A percentile compares a stretch with the other conserved stretches of the same genome.
These are phyloP conservation scores for Astragalus membranaceus DNA, from an alignment of 306 rosid genomes.

Conservation along the genomic window DNA sequence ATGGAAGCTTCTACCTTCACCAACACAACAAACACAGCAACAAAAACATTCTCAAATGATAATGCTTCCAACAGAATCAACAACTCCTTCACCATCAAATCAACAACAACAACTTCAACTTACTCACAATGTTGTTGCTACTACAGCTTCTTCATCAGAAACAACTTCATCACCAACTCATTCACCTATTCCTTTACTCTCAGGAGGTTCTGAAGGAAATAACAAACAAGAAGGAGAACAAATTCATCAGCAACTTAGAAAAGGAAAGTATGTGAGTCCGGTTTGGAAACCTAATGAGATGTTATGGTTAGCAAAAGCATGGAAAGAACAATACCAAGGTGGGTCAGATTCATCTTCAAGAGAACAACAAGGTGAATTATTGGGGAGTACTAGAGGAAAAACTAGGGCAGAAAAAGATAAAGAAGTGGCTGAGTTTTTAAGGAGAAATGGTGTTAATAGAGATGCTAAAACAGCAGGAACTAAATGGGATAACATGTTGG, in stretches of 20 bases:
- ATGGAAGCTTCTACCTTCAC: constrained; percentile 86
- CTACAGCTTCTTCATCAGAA: constrained; percentile 59
- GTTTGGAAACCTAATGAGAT: constrained; percentile 98
- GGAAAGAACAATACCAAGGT: constrained; percentile 76
- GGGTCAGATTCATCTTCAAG: constrained; percentile 31
- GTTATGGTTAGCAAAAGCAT: constrained; percentile 86
- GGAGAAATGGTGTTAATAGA: constrained; percentile 63
- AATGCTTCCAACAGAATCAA: constrained; percentile 45
- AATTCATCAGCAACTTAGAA: constrained; percentile 61
- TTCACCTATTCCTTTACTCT: constrained; percentile 46
- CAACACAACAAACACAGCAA: constrained; percentile 45
- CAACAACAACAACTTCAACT: constrained; percentile 17
- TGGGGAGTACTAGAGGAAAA: constrained; percentile 45
- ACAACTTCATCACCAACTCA: constrained; percentile 68
- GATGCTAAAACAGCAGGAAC: constrained; percentile 92
- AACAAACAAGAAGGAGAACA: constrained; percentile 47
- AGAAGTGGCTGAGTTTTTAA: constrained; percentile 82
- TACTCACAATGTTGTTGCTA: neutral
- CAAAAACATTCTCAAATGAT: constrained; percentile 32
- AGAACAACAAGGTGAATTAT: neutral
- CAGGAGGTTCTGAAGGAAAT: constrained; percentile 38
- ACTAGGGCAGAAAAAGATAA: constrained; percentile 89
- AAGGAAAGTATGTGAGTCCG: constrained; percentile 91
- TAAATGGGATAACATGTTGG: constrained; percentile 97
- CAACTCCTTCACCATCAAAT: constrained; percentile 50